Percentiles rank a stretch among this genome's conserved stretches.
These are phyloP conservation scores for Funneliformis geosporum DNA, from an alignment of 192 early-diverging fungal genomes.

Conservation along the genomic window DNA sequence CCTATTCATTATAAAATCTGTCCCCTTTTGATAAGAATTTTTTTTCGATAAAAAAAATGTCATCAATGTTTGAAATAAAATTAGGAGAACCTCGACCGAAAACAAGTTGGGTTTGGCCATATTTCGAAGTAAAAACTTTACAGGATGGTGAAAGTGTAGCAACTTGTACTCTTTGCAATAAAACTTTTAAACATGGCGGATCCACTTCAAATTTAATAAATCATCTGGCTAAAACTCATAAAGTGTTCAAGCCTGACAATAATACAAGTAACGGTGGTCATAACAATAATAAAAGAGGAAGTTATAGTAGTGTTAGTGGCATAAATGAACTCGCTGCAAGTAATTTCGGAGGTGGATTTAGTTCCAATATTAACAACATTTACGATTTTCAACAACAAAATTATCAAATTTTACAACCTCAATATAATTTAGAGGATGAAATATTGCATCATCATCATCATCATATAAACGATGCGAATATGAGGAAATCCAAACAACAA, in stretches of 20 bases:
- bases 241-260: background rate
- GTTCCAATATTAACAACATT: background rate
- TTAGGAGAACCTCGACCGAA: conserved; percentile 11
- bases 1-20: no score
- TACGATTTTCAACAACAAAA: background rate
- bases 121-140: conserved; percentile 19
- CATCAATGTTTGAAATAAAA: conserved; percentile 10
- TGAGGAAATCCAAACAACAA: background rate
- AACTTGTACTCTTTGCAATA: background rate
- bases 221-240: conserved; percentile 14
- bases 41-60: background rate
- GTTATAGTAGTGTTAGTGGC: background rate
- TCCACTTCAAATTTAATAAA: conserved; percentile 10
- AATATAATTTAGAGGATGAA: background rate
- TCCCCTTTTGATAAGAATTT: no score
- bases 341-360: background rate
- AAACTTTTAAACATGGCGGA: conserved; percentile 17
- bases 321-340: background rate
- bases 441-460: background rate
- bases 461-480: background rate
- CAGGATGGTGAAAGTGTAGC: conserved; percentile 2
- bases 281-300: background rate
- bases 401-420: background rate
- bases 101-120: conserved; percentile 10
- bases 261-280: background rate